phyloP scores from a whole-genome alignment of 306 rosid genomes.

The Vachellia pachyceras region DNA sequence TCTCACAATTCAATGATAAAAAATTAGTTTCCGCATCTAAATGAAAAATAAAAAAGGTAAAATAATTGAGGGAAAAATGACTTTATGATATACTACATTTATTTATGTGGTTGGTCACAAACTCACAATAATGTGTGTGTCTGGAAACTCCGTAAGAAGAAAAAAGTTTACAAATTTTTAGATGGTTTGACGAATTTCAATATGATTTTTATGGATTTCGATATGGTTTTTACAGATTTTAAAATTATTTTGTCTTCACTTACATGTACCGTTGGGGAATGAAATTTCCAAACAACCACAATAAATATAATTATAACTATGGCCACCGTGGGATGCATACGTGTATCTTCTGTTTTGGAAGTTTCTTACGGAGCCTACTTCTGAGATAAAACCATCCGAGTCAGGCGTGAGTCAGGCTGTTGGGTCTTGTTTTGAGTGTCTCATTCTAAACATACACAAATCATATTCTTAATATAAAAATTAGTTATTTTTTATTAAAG shows the following conservation, averaged over 20 bases:
- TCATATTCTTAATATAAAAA: too few relatives aligned
- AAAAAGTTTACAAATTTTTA: too few relatives aligned
- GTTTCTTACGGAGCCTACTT: constrained; percentile 18
- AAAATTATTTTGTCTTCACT: too few relatives aligned
- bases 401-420: constrained; percentile 40
- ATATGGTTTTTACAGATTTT: too few relatives aligned
- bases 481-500: too few relatives aligned
- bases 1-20: neutral
- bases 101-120: neutral
- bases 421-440: neutral
- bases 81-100: neutral
- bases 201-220: too few relatives aligned
- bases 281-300: too few relatives aligned
- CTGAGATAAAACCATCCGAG: constrained; percentile 27
- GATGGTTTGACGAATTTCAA: too few relatives aligned
- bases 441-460: neutral
- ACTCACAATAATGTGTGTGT: too few relatives aligned
- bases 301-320: too few relatives aligned
- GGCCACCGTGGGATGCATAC: neutral
- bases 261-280: too few relatives aligned
- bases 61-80: neutral
- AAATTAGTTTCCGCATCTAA: neutral
- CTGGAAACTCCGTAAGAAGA: too few relatives aligned
- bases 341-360: neutral
- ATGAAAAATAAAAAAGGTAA: neutral